A percentile compares a stretch with the other conserved stretches of the same genome.
phyloP scores from a whole-genome alignment of 2,329 filamentous ascomycete species.

The Aspergillus persii region DNA sequence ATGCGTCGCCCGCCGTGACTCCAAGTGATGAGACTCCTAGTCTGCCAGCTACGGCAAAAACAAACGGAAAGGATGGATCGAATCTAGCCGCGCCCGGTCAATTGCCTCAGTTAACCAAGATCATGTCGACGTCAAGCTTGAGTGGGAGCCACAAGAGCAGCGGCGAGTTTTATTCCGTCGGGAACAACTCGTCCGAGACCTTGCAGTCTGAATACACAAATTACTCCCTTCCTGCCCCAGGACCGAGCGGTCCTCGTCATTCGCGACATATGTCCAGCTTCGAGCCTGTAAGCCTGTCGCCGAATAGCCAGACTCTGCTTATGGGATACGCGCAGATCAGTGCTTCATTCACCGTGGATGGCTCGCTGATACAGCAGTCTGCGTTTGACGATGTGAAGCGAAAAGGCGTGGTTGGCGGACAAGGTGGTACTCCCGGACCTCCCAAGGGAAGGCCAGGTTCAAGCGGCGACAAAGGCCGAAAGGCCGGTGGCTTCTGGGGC shows the following conservation, averaged over 20 bases:
- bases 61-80: slow-evolving; percentile 23
- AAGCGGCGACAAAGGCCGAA: slow-evolving; percentile 45
- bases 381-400: slow-evolving; percentile 95
- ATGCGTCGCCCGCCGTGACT: slow-evolving; percentile 28
- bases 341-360: slow-evolving; percentile 87
- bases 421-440: slow-evolving; percentile 75
- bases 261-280: slow-evolving; percentile 47
- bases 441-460: slow-evolving; percentile 51
- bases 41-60: slow-evolving; percentile 14
- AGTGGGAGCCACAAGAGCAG: slow-evolving; percentile 83
- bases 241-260: slow-evolving; percentile 42
- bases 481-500: slow-evolving; percentile 75
- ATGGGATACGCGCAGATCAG: slow-evolving; percentile 97
- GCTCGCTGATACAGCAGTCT: slow-evolving; percentile 81
- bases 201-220: slow-evolving; percentile 79
- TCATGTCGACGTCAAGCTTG: slow-evolving; percentile 75
- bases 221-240: slow-evolving; percentile 51
- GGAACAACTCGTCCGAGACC: slow-evolving; percentile 93
- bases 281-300: slow-evolving; percentile 21
- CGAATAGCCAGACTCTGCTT: slow-evolving; percentile 70
- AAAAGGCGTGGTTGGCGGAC: slow-evolving; percentile 83
- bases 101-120: slow-evolving; percentile 53
- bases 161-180: slow-evolving; percentile 90
- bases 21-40: slow-evolving; percentile 25
- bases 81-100: slow-evolving; percentile 28